These are phyloP conservation scores for Biscogniauxia sp. DNA, from an alignment of 2,329 filamentous ascomycete species.

Conservation along the genomic window DNA sequence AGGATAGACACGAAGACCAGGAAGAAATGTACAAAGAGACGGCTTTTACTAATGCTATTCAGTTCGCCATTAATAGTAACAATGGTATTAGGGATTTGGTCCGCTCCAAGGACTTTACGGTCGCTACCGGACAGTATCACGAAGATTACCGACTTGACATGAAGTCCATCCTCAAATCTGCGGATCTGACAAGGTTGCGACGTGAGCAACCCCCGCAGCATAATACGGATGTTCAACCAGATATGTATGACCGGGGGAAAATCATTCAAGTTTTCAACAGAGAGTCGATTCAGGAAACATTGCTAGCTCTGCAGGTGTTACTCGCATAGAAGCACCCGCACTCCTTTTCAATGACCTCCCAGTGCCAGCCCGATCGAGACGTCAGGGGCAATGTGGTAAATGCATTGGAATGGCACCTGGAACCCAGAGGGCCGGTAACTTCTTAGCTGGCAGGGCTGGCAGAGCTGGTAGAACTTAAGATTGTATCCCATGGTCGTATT, in stretches of 20 bases:
- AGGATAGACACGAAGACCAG: background rate
- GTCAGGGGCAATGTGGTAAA: background rate
- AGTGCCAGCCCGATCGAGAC: background rate
- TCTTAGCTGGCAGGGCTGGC: background rate
- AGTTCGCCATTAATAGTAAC: constrained; percentile 2
- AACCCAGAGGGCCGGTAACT: background rate
- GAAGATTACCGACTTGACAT: constrained; percentile 26
- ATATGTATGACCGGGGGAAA: background rate
- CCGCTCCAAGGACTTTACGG: constrained; percentile 7
- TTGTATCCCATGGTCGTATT: background rate
- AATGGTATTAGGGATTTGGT: constrained; percentile 5
- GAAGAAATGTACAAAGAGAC: background rate
- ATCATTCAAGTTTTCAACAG: constrained; percentile 4
- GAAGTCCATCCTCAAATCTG: constrained; percentile 17
- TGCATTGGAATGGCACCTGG: background rate
- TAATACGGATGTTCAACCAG: background rate
- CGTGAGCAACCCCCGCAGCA: no score
- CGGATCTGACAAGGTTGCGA: constrained; percentile 6
- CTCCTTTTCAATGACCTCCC: no score
- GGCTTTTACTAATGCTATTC: constrained; percentile 8
- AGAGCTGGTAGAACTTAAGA: background rate
- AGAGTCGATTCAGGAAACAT: constrained; percentile 4
- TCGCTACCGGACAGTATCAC: constrained; percentile 3
- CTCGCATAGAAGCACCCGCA: background rate
- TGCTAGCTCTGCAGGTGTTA: constrained; percentile 8